These are phyloP conservation scores for Pythium sukuiense DNA, from an alignment of 352 stramenopile species.

Conservation along the genomic window DNA sequence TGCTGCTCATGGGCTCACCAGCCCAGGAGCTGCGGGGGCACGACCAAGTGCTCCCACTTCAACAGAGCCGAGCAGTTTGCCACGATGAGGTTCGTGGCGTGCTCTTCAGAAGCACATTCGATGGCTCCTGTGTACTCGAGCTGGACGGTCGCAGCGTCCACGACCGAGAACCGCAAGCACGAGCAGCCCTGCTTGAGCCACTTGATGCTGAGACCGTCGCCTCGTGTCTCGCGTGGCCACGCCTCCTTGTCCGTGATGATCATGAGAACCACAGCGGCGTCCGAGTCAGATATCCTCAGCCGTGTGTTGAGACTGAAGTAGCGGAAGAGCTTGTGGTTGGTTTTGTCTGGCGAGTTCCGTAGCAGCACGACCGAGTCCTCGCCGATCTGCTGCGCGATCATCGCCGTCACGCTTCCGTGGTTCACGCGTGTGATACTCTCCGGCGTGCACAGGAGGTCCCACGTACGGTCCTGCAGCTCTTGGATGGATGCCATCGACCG, in stretches of 20 bases:
- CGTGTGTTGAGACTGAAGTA: slow-evolving; percentile 16
- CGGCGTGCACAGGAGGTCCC: slow-evolving; percentile 7
- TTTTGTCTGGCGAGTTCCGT: slow-evolving; percentile 15
- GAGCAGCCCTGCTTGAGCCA: slow-evolving; percentile 17
- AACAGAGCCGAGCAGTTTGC: slow-evolving; percentile 3
- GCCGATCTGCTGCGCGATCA: slow-evolving; percentile 2
- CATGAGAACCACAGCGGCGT: slow-evolving; percentile 6
- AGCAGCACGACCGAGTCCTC: slow-evolving; percentile 19
- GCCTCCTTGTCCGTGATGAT: slow-evolving; percentile 17
- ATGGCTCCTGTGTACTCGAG: slow-evolving; percentile 18
- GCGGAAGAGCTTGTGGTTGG: slow-evolving; percentile 1
- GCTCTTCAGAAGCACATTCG: slow-evolving; percentile 2
- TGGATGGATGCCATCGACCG: not conserved
- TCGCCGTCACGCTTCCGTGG: slow-evolving; percentile 1
- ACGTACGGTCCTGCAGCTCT: slow-evolving; percentile 7
- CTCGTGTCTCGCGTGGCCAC: not conserved
- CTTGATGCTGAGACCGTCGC: not conserved
- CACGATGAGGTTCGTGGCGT: slow-evolving; percentile 5
- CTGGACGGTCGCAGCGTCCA: slow-evolving; percentile 2
- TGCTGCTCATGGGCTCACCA: not conserved
- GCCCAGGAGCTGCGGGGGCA: not conserved
- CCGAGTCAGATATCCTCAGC: not conserved
- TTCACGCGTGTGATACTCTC: slow-evolving; percentile 13
- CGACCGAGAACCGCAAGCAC: slow-evolving; percentile 4
- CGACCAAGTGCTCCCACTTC: not conserved